phyloP scores from a whole-genome alignment of 345 rosid species.

The Atalantia buxifolia region DNA sequence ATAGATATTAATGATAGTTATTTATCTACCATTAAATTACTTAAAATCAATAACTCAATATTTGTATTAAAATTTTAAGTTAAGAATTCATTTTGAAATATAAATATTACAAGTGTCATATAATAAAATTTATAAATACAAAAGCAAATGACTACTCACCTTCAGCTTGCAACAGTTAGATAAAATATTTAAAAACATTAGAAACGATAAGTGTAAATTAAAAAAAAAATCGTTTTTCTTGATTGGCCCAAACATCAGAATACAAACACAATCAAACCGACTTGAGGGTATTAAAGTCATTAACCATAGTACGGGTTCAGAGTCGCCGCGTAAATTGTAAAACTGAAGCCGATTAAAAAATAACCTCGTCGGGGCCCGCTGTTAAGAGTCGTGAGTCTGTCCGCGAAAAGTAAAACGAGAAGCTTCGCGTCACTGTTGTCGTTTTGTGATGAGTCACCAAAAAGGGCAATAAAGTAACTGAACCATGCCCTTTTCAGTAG shows the following conservation, averaged over 20 bases:
- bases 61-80: too few relatives aligned
- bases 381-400: constrained; percentile 1
- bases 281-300: not conserved
- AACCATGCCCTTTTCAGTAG: not conserved
- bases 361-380: not conserved
- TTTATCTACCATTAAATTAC: too few relatives aligned
- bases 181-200: too few relatives aligned
- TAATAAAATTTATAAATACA: too few relatives aligned
- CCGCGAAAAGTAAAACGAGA: not conserved
- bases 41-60: too few relatives aligned
- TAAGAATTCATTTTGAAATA: too few relatives aligned
- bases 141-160: not conserved
- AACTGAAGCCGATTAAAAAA: not conserved
- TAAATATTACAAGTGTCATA: too few relatives aligned
- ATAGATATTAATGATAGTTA: too few relatives aligned
- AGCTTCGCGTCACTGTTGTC: not conserved
- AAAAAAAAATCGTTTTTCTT: not conserved
- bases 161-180: not conserved
- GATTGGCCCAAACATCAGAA: not conserved
- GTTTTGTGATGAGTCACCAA: constrained; percentile 4
- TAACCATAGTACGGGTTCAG: not conserved
- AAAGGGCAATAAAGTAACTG: constrained; percentile 12
- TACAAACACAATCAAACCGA: not conserved
- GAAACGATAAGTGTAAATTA: too few relatives aligned
- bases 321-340: not conserved